These are phyloP conservation scores for Tylopilus sp. DNA, from an alignment of 768 basidiomycete genomes.

Conservation along the genomic window DNA sequence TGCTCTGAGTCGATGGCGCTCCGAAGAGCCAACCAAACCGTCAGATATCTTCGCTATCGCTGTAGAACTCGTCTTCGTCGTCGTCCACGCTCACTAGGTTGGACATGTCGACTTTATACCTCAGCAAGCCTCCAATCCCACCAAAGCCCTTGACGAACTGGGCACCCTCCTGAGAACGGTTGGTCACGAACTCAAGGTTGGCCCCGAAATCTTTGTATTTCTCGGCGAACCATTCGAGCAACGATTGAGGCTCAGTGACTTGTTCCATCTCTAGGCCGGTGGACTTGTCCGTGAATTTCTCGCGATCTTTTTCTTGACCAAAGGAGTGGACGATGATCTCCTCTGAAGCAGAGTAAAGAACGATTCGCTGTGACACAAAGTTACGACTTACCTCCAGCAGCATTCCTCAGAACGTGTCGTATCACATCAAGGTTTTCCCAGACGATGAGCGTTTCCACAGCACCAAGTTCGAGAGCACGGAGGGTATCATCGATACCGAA, in stretches of 20 bases:
- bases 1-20: conserved; percentile 65
- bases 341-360: conserved; percentile 44
- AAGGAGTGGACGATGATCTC: conserved; percentile 78
- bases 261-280: conserved; percentile 97
- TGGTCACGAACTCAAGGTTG: conserved; percentile 92
- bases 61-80: conserved; percentile 83
- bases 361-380: background rate
- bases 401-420: conserved; percentile 85
- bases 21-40: conserved; percentile 82
- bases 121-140: conserved; percentile 91
- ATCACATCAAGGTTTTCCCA: conserved; percentile 97
- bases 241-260: conserved; percentile 69
- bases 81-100: conserved; percentile 74
- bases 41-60: conserved; percentile 74
- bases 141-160: conserved; percentile 99
- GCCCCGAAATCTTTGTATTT: conserved; percentile 98
- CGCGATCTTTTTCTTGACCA: conserved; percentile 88
- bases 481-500: conserved; percentile 97
- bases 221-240: conserved; percentile 98
- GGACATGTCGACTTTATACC: conserved; percentile 97
- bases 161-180: conserved; percentile 94
- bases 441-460: conserved; percentile 95
- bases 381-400: conserved; percentile 68
- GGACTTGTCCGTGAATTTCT: conserved; percentile 93
- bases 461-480: conserved; percentile 92